These are phyloP conservation scores for Eucalyptus virginea DNA, from an alignment of 345 rosid species.

Conservation along the genomic window DNA sequence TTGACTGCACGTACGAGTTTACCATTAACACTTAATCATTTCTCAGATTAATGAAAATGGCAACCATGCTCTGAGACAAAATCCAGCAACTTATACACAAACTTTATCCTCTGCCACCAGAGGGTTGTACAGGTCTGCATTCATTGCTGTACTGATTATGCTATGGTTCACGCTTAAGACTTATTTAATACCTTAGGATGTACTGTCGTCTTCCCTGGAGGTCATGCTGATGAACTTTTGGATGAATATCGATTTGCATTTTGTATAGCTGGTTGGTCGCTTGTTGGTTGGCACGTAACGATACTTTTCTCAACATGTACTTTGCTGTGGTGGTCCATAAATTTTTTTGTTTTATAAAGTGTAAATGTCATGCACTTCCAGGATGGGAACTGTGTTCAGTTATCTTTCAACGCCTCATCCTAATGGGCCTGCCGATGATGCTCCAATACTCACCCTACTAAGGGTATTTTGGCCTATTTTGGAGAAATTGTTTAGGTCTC, in stretches of 20 bases:
- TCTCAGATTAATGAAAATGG: conserved; percentile 61
- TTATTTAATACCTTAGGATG: background rate
- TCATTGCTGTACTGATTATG: background rate
- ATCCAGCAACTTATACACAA: conserved; percentile 62
- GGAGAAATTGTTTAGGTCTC: conserved; percentile 76
- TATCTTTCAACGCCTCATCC: conserved; percentile 48
- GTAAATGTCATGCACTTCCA: conserved; percentile 8
- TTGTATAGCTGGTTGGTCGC: background rate
- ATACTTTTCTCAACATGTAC: background rate
- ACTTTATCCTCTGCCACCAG: conserved; percentile 58
- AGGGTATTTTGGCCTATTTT: conserved; percentile 84
- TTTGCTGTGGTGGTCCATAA: background rate
- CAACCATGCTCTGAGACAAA: conserved; percentile 38
- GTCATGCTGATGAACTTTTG: background rate
- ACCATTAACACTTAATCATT: background rate
- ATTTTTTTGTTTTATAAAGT: background rate
- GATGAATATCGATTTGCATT: background rate
- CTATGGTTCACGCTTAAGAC: background rate
- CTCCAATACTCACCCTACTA: conserved; percentile 53
- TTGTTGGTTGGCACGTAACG: background rate
- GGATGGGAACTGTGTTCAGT: conserved; percentile 85
- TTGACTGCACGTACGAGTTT: background rate
- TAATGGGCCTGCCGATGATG: conserved; percentile 37
- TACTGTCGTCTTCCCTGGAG: background rate
- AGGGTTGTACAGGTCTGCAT: conserved; percentile 62